Evolutionary conservation across 176 grass and related monocot species (phyloP), one percentile per base, ranked within the genome.

Genomic region (Melocanna baccifera): DNA sequence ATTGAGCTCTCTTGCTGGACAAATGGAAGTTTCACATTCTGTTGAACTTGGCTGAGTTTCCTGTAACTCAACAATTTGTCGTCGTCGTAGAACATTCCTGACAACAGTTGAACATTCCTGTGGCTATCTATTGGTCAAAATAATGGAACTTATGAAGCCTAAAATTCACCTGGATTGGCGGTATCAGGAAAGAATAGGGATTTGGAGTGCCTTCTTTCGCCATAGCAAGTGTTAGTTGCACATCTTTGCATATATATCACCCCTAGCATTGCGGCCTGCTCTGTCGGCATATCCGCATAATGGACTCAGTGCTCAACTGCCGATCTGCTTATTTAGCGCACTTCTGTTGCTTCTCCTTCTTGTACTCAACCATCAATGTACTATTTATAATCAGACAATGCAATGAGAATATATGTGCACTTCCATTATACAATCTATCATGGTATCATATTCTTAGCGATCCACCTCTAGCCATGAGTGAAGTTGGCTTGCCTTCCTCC

Each of bases 1-100:
- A 81, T 84, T 52, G 79, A 92, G 93, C 75, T 92, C 90, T 90
- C 86, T 65, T n/a, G 90, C 85, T 79, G 90, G 86, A 51, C 67
- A 63, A 43, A 81, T 71, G 6, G 64, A 88, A 84, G 79, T 41
- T 78, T 92, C 90, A 15, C 84, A 81, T 65, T 92, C 78, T 81
- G 65, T 72, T 95, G 90, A 95, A 90, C 68, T 88, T 85, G 20
- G 77, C 4, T 69, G 91, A 81, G 75, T 26, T 23, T 85, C 81
- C 20, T 78, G 71, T 51, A 95, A 75, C 50, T 90, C 88, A 70
- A 59, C 26, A 74, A n/a, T n/a, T 73, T 48, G 7, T 67, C 59
- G 9, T 43, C 43, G 0, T 76, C 16, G 5, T 52, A 75, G 6
- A 75, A 43, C 1, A 16, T 32, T 59, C 81, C 88, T 90, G 61